Conservation (phyloP, 805 yeast genomes). For the Metschnikowia lochheadii region DNA sequence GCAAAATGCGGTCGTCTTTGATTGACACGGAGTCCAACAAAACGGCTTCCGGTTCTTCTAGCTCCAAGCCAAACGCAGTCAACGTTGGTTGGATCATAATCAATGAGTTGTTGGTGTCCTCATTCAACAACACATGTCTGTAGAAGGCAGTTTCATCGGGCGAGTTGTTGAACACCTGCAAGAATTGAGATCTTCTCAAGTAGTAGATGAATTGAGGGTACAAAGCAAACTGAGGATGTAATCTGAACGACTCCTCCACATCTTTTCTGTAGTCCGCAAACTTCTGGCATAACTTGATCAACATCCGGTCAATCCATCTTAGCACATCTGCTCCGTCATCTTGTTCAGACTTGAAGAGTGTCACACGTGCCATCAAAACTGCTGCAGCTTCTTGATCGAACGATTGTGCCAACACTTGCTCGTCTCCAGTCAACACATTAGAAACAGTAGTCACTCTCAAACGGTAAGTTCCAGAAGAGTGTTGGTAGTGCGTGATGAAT, state of each 20-base stretch:
- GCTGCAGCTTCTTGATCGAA: conserved; percentile 99
- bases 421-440: conserved; percentile 50
- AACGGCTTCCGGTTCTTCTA: conserved; percentile 81
- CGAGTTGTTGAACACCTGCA: conserved; percentile 94
- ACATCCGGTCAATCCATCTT: conserved; percentile 90
- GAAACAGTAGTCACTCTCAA: conserved; percentile 85
- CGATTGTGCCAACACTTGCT: conserved; percentile 49
- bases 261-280: conserved; percentile 92
- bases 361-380: conserved; percentile 85
- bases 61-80: conserved; percentile 72
- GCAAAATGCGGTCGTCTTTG: conserved; percentile 78
- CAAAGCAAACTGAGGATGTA: conserved; percentile 77
- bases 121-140: conserved; percentile 86
- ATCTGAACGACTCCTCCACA: conserved; percentile 74
- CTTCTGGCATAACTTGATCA: conserved; percentile 84
- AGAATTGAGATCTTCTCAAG: conserved; percentile 90
- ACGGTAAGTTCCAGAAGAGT: conserved; percentile 87
- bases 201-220: conserved; percentile 96
- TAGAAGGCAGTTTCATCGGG: conserved; percentile 98
- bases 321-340: conserved; percentile 92
- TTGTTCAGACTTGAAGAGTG: conserved; percentile 70
- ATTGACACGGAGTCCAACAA: conserved; percentile 89
- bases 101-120: conserved; percentile 87
- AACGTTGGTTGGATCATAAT: conserved; percentile 98
- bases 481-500: conserved; percentile 89